Evolutionary conservation across 2,329 filamentous ascomycete genomes (phyloP).

Genomic region (Trichophyton equinum): DNA sequence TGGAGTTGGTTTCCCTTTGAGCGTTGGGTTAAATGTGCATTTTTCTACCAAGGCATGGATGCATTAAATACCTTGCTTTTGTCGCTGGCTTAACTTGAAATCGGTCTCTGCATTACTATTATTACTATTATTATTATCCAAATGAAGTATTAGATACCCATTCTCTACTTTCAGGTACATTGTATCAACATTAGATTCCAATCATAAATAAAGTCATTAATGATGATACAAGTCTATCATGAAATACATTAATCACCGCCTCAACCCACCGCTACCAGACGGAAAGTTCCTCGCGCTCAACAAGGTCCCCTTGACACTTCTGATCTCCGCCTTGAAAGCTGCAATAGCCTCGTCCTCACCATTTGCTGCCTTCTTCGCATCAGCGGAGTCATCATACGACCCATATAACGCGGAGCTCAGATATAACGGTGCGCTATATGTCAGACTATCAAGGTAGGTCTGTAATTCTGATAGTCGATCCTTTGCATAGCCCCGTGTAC

Average conservation of each 20-base stretch:
- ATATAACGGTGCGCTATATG: slow-evolving; percentile 26
- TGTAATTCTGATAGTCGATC: slow-evolving; percentile 34
- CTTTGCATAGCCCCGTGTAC: slow-evolving; percentile 24
- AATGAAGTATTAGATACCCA: background rate
- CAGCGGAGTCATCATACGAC: slow-evolving; percentile 20
- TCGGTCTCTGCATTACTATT: too few species aligned
- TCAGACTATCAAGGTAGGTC: slow-evolving; percentile 40
- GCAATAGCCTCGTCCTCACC: slow-evolving; percentile 46
- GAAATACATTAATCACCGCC: background rate
- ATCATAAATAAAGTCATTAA: background rate
- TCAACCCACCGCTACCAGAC: slow-evolving; percentile 10
- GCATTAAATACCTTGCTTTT: background rate
- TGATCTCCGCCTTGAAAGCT: slow-evolving; percentile 46
- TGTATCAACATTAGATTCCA: background rate
- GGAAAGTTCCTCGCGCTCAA: slow-evolving; percentile 52
- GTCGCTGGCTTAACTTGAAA: background rate
- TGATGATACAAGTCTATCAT: background rate
- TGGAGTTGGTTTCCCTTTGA: background rate
- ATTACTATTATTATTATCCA: background rate
- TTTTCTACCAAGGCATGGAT: background rate
- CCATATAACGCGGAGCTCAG: slow-evolving; percentile 22
- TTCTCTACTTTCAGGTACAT: background rate
- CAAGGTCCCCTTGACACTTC: slow-evolving; percentile 51
- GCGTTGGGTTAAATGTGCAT: background rate
- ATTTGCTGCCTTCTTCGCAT: slow-evolving; percentile 16